A percentile compares a stretch with the other conserved stretches of the same genome.
Conservation (phyloP, 257 asterid species). For the Solanum pinnatisectum region DNA sequence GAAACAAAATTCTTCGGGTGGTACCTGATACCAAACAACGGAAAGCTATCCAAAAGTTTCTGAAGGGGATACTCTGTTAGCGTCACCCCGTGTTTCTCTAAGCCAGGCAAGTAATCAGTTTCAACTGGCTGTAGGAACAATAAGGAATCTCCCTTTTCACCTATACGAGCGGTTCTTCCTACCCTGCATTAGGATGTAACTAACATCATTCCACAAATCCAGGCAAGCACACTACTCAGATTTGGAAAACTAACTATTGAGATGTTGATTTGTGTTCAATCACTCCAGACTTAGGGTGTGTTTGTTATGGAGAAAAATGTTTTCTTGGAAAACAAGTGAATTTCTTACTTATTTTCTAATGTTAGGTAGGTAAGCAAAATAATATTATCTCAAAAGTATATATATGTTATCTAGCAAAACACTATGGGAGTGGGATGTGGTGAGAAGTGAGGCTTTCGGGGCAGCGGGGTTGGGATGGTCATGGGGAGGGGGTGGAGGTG, state of each 20-base stretch:
- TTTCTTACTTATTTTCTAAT: not conserved
- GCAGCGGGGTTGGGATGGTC: not conserved
- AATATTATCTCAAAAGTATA: not conserved
- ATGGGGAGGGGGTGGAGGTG: not conserved
- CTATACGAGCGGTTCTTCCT: conserved; percentile 98
- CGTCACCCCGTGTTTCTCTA: conserved; percentile 72
- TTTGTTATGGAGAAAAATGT: not conserved
- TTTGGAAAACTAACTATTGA: not conserved
- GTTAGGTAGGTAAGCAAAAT: not conserved
- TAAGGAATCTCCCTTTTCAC: conserved; percentile 71
- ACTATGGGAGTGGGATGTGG: not conserved
- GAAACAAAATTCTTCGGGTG: conserved; percentile 46
- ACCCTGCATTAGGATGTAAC: conserved; percentile 46
- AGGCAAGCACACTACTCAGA: not conserved
- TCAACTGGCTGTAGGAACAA: conserved; percentile 78
- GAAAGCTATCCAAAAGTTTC: conserved; percentile 56
- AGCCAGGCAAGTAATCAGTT: conserved; percentile 62
- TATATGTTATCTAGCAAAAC: not conserved
- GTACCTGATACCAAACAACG: conserved; percentile 27
- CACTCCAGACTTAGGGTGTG: not conserved
- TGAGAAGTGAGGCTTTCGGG: not conserved
- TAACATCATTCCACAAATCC: not conserved
- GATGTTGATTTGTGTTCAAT: not conserved
- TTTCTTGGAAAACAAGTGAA: not conserved
- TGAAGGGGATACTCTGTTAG: conserved; percentile 71